Base-by-base conservation (phyloP, 805 yeast species). In the Starmerella apis region DNA sequence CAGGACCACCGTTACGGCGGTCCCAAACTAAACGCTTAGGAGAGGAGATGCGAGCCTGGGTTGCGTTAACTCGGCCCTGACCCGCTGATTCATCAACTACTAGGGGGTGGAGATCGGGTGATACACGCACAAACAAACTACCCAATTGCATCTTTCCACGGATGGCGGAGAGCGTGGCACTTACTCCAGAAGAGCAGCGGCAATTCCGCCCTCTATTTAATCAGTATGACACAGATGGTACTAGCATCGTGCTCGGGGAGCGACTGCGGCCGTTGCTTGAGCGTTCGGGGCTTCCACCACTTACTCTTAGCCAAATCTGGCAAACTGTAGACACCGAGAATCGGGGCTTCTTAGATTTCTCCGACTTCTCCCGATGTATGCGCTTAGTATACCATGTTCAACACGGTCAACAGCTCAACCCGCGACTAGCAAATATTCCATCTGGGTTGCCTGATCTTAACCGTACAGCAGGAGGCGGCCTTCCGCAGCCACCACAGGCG, bases 361-460 rank as follows among this genome's bases (percentile, higher is more conserved):
- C 75, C 50, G 90, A 88, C 23, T 92, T 92, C 66, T 77, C 83
- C 54, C 75, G 79, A 47, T 95, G 96, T 19, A 75, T 92, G 78
- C 77, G 99, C 64, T 71, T 86, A 57, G 84, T 92, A 60, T 95
- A 94, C 24, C 84, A 86, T 63, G 80, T 85, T 41, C 97, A 92
- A 69, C 65, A 72, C 9, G 94, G 94, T 23, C 74, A 73, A 51
- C 70, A 72, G n/a, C 66, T 80, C 19, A 72, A 79, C 13, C 59
- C 75, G 3, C 71, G 75, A 5, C 71, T 83, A 47, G 80, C 77
- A 10, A 79, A 61, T 22, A 49, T 57, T 22, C 63, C 81, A 7
- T 82, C 83, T 4, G 83, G 85, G 2, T 62, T 80, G 51, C 87
- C 92, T 13, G 74, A 70, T 54, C 81, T 84, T 63, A 68, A 71